Evolutionary conservation across 2,329 filamentous ascomycete genomes (phyloP).

Genomic region (Alternaria triticimaculans): DNA sequence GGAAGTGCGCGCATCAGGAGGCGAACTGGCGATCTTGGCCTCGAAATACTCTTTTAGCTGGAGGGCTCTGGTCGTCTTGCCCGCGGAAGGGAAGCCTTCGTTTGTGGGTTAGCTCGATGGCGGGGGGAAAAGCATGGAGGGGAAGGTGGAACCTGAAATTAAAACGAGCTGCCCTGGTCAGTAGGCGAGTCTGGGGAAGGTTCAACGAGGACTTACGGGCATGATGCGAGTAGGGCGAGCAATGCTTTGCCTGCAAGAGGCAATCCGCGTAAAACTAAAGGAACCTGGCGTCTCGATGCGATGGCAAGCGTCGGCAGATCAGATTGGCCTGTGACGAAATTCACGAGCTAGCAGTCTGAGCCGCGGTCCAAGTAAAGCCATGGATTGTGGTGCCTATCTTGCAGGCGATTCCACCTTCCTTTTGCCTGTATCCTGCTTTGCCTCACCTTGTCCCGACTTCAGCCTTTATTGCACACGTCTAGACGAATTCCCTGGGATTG

Average conservation of each 20-base stretch:
- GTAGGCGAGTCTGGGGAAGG: constrained; percentile 17
- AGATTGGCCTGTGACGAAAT: constrained; percentile 22
- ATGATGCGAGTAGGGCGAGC: constrained; percentile 19
- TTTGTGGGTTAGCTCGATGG: constrained; percentile 60
- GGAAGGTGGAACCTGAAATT: constrained; percentile 52
- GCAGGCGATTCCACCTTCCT: constrained; percentile 1
- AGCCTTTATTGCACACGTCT: constrained; percentile 13
- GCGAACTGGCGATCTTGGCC: constrained; percentile 60
- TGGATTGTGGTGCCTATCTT: constrained; percentile 9
- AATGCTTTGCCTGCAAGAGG: constrained; percentile 4
- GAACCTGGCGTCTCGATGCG: constrained; percentile 21
- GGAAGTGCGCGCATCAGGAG: constrained; percentile 52
- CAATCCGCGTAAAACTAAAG: constrained; percentile 8
- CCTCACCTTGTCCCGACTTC: constrained; percentile 10
- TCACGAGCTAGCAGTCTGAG: constrained; percentile 19
- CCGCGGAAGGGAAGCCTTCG: constrained; percentile 68
- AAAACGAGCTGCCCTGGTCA: constrained; percentile 61
- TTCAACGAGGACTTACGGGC: constrained; percentile 33
- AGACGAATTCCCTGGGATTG: constrained; percentile 12
- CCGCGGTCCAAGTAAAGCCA: constrained; percentile 26
- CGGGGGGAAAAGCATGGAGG: constrained; percentile 4
- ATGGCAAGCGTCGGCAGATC: constrained; percentile 27
- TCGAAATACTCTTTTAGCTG: constrained; percentile 72
- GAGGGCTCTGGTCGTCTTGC: constrained; percentile 65
- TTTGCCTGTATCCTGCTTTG: constrained; percentile 9